Base-by-base conservation (phyloP, 2,329 filamentous ascomycete species). In the Venturia carpophila region DNA sequence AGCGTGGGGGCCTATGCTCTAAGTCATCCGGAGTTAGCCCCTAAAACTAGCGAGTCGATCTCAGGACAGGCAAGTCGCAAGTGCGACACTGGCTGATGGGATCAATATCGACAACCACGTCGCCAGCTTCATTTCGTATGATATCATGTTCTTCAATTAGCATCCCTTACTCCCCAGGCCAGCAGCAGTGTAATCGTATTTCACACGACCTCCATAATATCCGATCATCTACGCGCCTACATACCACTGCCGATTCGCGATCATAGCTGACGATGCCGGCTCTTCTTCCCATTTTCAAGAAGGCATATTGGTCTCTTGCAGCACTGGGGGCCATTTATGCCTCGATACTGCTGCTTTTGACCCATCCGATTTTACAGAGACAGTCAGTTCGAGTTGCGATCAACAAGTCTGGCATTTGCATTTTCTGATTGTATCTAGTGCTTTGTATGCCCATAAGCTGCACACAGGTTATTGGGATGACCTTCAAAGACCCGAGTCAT, bases 381-480 rank as follows among this genome's bases (percentile, higher is more conserved):
- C 86, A 92, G 92, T 96, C 81, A 77, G 87, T 60, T 13, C 3
- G 17, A 61, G 17, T 61, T n/a, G 21, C n/a, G 15, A 27, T 30
- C 0, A 37, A 13, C 75, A 41, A 60, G 19, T 21, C 15, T 24
- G 30, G 19, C 30, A 10, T 65, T 11, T 43, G 19, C 52, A 37
- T 5, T 9, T n/a, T 37, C 30, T 37, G 19, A 39, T 27, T 27
- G n/a, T 9, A 24, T n/a, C 55, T 55, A 95, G 92, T 72, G 87
- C 89, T 30, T 75, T 97, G 6, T 99, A 97, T 74, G 87, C 88
- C 37, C 88, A 97, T 76, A 89, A 88, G 67, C 74, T 96, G 69
- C 87, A 91, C 68, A 88, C 87, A 2, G 80, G 84, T 3, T 85
- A 83, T 73, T 92, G 86, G 83, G 81, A 88, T 69, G 85, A 95